These are phyloP conservation scores for Neurospora crassa DNA, from an alignment of 2,329 filamentous ascomycete species.

Conservation along the genomic window DNA sequence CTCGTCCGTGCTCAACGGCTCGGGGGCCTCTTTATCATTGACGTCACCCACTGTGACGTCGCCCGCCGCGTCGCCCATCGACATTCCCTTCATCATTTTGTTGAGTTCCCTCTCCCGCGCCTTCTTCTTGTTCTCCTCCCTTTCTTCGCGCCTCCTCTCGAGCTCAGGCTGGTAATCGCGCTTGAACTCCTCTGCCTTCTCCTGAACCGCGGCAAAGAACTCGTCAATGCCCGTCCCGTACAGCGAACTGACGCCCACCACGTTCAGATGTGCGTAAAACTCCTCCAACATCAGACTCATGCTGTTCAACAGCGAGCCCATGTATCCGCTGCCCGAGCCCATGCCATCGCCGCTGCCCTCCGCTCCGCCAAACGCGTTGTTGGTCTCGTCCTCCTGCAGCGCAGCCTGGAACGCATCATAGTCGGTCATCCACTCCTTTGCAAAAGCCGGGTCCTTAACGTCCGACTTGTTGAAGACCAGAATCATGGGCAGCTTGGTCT, in stretches of 20 bases:
- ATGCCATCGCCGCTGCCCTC: slow-evolving; percentile 49
- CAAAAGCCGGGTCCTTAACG: slow-evolving; percentile 81
- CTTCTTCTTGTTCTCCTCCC: slow-evolving; percentile 64
- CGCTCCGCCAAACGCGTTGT: slow-evolving; percentile 63
- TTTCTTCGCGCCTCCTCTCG: slow-evolving; percentile 64
- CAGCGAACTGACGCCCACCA: slow-evolving; percentile 90
- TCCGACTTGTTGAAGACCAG: slow-evolving; percentile 99
- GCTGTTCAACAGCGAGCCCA: slow-evolving; percentile 89
- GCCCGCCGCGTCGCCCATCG: slow-evolving; percentile 28
- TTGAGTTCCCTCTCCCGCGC: slow-evolving; percentile 73
- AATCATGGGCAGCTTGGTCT: slow-evolving; percentile 97
- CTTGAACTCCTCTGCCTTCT: slow-evolving; percentile 82
- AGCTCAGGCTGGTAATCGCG: slow-evolving; percentile 88
- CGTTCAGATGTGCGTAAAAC: slow-evolving; percentile 88
- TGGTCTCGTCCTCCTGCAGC: slow-evolving; percentile 67
- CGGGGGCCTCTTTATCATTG: slow-evolving; percentile 31
- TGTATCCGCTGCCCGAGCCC: slow-evolving; percentile 79
- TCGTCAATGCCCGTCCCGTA: slow-evolving; percentile 85
- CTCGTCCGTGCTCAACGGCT: slow-evolving; percentile 35
- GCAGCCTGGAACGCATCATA: slow-evolving; percentile 93
- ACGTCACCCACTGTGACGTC: slow-evolving; percentile 19
- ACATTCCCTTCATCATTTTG: slow-evolving; percentile 92
- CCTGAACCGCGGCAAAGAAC: slow-evolving; percentile 82
- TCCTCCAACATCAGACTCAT: slow-evolving; percentile 98
- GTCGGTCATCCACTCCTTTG: slow-evolving; percentile 99